Conservation (phyloP, 2,329 filamentous ascomycete species). For the Hansfordia pulvinata region DNA sequence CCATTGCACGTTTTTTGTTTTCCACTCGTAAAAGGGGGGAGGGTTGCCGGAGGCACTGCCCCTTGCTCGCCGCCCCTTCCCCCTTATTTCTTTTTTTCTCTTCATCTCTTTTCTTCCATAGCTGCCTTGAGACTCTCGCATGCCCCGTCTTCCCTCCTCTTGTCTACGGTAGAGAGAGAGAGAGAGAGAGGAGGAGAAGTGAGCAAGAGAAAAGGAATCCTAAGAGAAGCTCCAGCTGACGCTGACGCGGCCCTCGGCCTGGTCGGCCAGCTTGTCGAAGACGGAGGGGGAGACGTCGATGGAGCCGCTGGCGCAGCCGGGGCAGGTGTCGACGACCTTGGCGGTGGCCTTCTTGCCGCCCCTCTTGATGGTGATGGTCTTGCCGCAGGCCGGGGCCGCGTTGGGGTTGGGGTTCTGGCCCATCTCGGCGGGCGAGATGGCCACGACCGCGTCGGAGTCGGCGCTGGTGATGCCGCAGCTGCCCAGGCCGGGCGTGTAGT, state of each 20-base stretch:
- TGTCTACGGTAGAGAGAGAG: too few relatives aligned
- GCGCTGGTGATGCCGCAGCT: slow-evolving; percentile 50
- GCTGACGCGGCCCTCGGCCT: slow-evolving; percentile 7
- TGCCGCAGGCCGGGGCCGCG: slow-evolving; percentile 24
- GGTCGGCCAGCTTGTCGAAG: slow-evolving; percentile 9
- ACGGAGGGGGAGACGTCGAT: slow-evolving; percentile 18
- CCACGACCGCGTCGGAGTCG: slow-evolving; percentile 44
- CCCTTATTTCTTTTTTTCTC: too few relatives aligned
- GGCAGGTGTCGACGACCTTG: slow-evolving; percentile 17
- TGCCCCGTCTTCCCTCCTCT: too few relatives aligned
- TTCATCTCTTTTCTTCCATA: too few relatives aligned
- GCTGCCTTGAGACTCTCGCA: too few relatives aligned
- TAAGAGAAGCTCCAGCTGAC: slow-evolving; percentile 12
- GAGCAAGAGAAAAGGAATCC: too few relatives aligned
- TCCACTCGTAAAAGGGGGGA: too few relatives aligned
- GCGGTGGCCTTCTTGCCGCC: slow-evolving; percentile 11
- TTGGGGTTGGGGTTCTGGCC: slow-evolving; percentile 33
- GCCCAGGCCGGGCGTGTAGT: slow-evolving; percentile 52
- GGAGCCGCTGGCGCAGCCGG: slow-evolving; percentile 9
- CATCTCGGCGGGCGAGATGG: slow-evolving; percentile 54
- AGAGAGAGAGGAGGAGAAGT: too few relatives aligned
- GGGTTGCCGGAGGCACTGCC: too few relatives aligned
- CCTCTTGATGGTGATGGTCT: slow-evolving; percentile 10
- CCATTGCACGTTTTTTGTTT: too few relatives aligned
- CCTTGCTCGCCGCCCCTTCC: too few relatives aligned